Evolutionary conservation across 768 basidiomycete genomes (phyloP), one percentile per base, ranked within the genome.

Genomic region (Gloeopeniophorella convolvens): DNA sequence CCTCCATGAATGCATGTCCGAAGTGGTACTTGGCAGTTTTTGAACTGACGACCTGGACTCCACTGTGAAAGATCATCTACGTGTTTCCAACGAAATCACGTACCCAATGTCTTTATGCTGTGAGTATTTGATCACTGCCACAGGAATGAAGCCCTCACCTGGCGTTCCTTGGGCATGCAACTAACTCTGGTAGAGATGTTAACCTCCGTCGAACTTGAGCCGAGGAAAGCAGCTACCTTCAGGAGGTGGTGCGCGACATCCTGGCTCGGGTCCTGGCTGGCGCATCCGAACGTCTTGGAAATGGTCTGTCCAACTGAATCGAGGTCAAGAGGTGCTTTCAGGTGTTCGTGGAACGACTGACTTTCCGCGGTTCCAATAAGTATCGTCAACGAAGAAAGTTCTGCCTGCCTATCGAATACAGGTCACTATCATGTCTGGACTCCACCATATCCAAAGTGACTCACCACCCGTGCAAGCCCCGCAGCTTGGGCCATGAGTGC

Each of bases 361-460:
- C 81, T 76, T 80, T 68, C 83, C 84, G 48, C 83, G 76, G 62
- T 83, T 79, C 84, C 85, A 87, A 54, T 80, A 76, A 1, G 76
- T 76, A 63, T 87, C 84, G 50, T 83, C 78, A 4, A 87, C 69
- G 45, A 86, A 70, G 65, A 87, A 81, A 3, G 83, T 84, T 32
- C 78, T 68, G 57, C 79, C 78, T 49, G 74, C 70, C 83, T 85
- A 37, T n/a, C n/a, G n/a, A n/a, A n/a, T n/a, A n/a, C n/a, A n/a
- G n/a, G n/a, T n/a, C n/a, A n/a, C n/a, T n/a, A n/a, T n/a, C n/a
- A n/a, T n/a, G n/a, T n/a, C n/a, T n/a, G n/a, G n/a, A n/a, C n/a
- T n/a, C n/a, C n/a, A n/a, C n/a, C n/a, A 34, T 11, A 28, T 42
- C 12, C 33, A 55, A 26, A 33, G 36, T 20, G 32, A 63, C 66